These are phyloP conservation scores for Linanthus parryae DNA, from an alignment of 148 eudicot genomes.

Conservation along the genomic window DNA sequence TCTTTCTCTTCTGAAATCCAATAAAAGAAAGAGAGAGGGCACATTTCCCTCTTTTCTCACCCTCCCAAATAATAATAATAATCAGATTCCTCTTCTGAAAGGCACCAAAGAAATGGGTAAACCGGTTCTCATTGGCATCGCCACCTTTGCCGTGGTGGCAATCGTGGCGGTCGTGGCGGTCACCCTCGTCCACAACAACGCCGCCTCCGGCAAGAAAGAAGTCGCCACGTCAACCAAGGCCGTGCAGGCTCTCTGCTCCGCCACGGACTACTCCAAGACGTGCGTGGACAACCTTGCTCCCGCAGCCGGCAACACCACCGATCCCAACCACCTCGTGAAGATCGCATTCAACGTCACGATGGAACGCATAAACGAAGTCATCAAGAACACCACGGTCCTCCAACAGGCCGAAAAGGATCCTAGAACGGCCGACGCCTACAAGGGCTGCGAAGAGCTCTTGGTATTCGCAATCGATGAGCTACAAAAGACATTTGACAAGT, in stretches of 20 bases:
- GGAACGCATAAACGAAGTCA: slow-evolving; percentile 9
- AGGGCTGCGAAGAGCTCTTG: no score
- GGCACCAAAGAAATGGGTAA: not conserved
- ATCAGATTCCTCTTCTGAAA: no score
- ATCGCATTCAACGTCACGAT: slow-evolving; percentile 27
- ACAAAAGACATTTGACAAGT: slow-evolving; percentile 18
- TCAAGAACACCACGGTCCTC: slow-evolving; percentile 18
- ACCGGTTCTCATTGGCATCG: slow-evolving; percentile 17
- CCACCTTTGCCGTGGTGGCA: slow-evolving; percentile 19
- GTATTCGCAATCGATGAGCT: slow-evolving; percentile 31
- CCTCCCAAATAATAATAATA: no score
- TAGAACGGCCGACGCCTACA: slow-evolving; percentile 15
- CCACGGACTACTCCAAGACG: slow-evolving; percentile 24
- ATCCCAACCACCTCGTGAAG: slow-evolving; percentile 36
- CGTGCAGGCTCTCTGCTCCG: slow-evolving; percentile 23
- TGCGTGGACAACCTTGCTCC: slow-evolving; percentile 25
- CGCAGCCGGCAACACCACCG: slow-evolving; percentile 26
- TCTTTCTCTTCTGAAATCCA: no score
- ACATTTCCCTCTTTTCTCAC: no score
- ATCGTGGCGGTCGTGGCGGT: slow-evolving; percentile 17
- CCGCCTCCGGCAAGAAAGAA: not conserved
- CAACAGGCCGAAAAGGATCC: slow-evolving; percentile 27
- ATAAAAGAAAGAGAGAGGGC: no score
- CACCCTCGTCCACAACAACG: not conserved
- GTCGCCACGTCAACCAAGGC: slow-evolving; percentile 20